Evolutionary conservation across 2,329 filamentous ascomycete species (phyloP), one percentile per base, ranked within the genome.

Genomic region (Alternaria sp.): DNA sequence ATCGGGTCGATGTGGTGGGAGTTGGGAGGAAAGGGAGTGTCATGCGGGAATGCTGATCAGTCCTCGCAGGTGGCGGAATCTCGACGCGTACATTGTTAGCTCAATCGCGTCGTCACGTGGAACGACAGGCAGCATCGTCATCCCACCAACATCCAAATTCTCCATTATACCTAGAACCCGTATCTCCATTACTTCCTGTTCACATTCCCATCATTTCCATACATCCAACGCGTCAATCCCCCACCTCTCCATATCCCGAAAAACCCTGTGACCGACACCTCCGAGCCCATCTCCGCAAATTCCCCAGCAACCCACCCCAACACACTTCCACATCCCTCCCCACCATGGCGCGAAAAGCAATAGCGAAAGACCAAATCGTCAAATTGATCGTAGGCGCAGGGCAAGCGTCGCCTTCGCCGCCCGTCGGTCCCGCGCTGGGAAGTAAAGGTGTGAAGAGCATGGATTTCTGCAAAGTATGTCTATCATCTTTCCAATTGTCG

Each of bases 371-470:
- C 49, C 76, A 79, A 59, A 90, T 98, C 63, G 94, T 99, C 80
- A 99, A 98, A 85, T 88, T 99, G 81, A 97, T 99, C 71, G 96
- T 99, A 66, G 96, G 95, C 74, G 96, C 96, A 61, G 96, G 96
- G 25, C 93, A 97, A 81, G 96, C 96, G 63, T 95, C 90, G 75
- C 96, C 96, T 28, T 96, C 93, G 82, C 96, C 96, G 32, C 96
- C 96, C 5, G 94, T 99, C 75, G 96, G 96, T 85, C 96, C 96
- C 62, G 96, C 96, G 57, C 87, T 99, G 69, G 96, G 96, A 83
- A 95, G 91, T 81, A 98, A 97, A 85, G 96, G 96, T 85, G 92
- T 99, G 67, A 99, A 99, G 85, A 96, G 92, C 62, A 99, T 99
- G 91, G 96, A 99, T 83, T 99, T 98, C 81, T 98, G 96, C 89